Base-by-base conservation (phyloP, 805 yeast species). In the Ogataea allantospora region DNA sequence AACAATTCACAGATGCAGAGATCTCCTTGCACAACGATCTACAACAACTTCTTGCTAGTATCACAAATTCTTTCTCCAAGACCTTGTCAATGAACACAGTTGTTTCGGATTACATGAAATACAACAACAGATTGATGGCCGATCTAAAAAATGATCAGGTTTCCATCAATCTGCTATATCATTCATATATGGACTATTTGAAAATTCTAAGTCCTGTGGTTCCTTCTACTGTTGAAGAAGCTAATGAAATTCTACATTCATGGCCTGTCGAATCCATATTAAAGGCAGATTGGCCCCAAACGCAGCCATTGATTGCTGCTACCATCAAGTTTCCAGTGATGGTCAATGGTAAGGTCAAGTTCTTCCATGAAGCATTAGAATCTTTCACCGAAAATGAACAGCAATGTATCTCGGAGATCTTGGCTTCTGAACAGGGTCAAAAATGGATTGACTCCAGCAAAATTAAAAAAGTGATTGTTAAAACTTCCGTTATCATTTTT, bases 101-200 rank as follows among this genome's bases (percentile, higher is more conserved):
- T 2, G 75, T 93, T 16, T 86, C 97, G 0, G 95, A 88, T 55
- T 83, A 78, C 53, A 91, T 88, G 96, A 93, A 88, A 54, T 58
- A 81, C 33, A 83, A 95, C 8, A 76, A 79, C 50, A 48, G 67
- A 2, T 50, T 85, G 12, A 53, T 58, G 2, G 46, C 56, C 2
- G 70, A 73, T 0, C 28, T 67, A 3, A 69, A 70, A 24, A 54
- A 63, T 6, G 50, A 61, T 1, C 46, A 56, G 1, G 62, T 77
- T 7, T 58, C 63, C 27, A 45, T 58, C 0, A 63, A 62, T 0
- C 43, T 86, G n/a, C 50, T 76, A 8, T 46, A 74, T 40, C 70
- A 75, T 30, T 62, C 75, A 1, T 71, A 71, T 42, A 66, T 71
- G 46, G 77, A 74, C 37, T 63, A 88, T 12, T 50, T 88, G 12